Base-by-base conservation (phyloP, 1,284 basidiomycete genomes). In the Trametes pubescens region DNA sequence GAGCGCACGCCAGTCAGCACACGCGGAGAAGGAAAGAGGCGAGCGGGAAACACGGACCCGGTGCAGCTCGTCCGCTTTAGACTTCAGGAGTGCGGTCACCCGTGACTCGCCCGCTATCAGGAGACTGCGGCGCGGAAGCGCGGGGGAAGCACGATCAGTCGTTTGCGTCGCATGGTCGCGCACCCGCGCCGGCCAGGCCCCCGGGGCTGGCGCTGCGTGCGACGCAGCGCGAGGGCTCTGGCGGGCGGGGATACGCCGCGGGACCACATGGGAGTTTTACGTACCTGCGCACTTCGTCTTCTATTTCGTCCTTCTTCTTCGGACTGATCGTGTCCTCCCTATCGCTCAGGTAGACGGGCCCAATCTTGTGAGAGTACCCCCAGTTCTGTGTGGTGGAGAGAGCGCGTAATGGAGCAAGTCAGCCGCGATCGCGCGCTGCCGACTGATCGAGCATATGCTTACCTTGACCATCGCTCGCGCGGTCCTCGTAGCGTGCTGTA, bases 401-500 rank as follows among this genome's bases (percentile, higher is more conserved):
- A 62, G 54, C 57, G 43, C 56, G 61, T 67, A 49, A 55, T 40
- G 37, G 61, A 43, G 52, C 55, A 55, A 61, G 60, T 44, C 46
- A 56, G 56, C 65, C 34, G 29, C 53, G 58, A 38, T 44, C 34
- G 22, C n/a, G 37, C 22, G 46, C 43, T 61, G 24, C 57, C 61
- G 26, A 14, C 22, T 21, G 43, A 44, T 10, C 35, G 53, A 49
- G 35, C 16, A 34, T 48, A 29, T 49, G 18, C 85, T 76, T 76
- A 92, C 91, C 84, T 93, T 90, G 69, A 98, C 94, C 95, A 98
- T 97, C 26, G 84, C 80, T n/a, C 87, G 84, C 8, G 96, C 95
- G 22, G 90, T 91, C 58, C 84, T 77, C 4, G 94, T 96, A 2
- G 96, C 96, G 51, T 84, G 82, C 68, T 83, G 82, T 56, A 98